Base-by-base conservation (phyloP, 257 asterid species). In the Cynanchum wilfordii region DNA sequence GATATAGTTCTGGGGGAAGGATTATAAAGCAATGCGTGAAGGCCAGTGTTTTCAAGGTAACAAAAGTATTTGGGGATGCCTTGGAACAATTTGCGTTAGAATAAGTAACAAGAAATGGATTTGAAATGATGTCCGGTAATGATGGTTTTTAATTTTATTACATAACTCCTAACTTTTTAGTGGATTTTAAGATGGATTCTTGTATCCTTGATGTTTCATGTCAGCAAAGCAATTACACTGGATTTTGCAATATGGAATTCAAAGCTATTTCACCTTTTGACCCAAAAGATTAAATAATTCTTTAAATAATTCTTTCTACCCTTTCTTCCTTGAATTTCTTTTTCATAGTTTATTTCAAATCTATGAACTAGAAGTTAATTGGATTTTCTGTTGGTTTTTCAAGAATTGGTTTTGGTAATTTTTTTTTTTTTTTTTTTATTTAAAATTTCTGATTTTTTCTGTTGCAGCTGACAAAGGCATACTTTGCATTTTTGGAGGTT, bases 391-490 rank as follows among this genome's bases (percentile, higher is more conserved):
- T 7, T 22, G 6, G 10, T 45, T 42, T 44, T 62, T 4, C 25
- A 27, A 10, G 16, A 57, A 25, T 33, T 16, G 15, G 67, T 42
- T 42, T 42, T 8, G 10, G 3, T 36, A n/a, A n/a, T 36, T 42
- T 42, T 7, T 42, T 7, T 42, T 42, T 42, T 42, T 0, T 38
- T 38, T 6, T 6, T 40, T 40, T 40, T 3, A 40, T 40, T 40
- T 40, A 5, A 38, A 4, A 7, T 40, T 27, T 45, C 45, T 75
- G 10, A 71, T 76, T 66, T 45, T 38, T 73, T 45, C 22, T 42
- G 33, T 65, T 86, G 82, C 97, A 94, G 99, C 87, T 94, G 71
- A 87, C 98, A 75, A 92, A 72, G 89, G 98, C 98, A 63, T 94
- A 94, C 85, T 94, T 86, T 70, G 90, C 89, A 76, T 90, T 89